Evolutionary conservation across 371 early-diverging fungal species (phyloP).

Genomic region (Saksenaea oblongispora): DNA sequence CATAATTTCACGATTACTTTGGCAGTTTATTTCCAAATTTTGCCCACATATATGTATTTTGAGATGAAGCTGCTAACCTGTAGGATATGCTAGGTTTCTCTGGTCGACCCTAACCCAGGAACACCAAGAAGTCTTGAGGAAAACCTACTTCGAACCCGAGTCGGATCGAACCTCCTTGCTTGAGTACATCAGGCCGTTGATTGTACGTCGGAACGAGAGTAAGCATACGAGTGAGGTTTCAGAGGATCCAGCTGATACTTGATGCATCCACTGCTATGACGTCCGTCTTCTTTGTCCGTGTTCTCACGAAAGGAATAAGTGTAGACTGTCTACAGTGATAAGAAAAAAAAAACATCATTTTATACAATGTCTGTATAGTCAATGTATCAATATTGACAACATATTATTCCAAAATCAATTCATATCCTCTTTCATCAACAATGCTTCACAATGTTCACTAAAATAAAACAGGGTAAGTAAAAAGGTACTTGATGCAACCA

Average conservation of each 20-base stretch:
- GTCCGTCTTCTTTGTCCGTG: too few species aligned
- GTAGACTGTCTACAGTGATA: too few species aligned
- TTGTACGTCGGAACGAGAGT: not conserved
- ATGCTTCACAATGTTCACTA: too few species aligned
- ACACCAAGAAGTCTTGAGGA: not conserved
- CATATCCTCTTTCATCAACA: too few species aligned
- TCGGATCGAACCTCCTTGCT: not conserved
- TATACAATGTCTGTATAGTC: too few species aligned
- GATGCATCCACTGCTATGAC: not conserved
- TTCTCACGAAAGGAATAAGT: too few species aligned
- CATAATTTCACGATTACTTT: not conserved
- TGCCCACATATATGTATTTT: not conserved
- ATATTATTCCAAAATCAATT: too few species aligned
- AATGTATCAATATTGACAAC: too few species aligned
- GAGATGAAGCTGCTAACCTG: constrained; percentile 15
- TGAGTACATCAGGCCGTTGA: not conserved
- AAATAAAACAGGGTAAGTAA: too few species aligned
- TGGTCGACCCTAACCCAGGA: constrained; percentile 2
- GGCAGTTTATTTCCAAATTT: not conserved
- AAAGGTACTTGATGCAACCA: too few species aligned
- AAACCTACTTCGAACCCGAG: not conserved
- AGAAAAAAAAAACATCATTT: too few species aligned
- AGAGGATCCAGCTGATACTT: not conserved
- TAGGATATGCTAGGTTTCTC: constrained; percentile 15
- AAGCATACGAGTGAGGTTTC: not conserved